Base-by-base conservation (phyloP, 192 early-diverging fungal genomes). In the Coemansia sp. region DNA sequence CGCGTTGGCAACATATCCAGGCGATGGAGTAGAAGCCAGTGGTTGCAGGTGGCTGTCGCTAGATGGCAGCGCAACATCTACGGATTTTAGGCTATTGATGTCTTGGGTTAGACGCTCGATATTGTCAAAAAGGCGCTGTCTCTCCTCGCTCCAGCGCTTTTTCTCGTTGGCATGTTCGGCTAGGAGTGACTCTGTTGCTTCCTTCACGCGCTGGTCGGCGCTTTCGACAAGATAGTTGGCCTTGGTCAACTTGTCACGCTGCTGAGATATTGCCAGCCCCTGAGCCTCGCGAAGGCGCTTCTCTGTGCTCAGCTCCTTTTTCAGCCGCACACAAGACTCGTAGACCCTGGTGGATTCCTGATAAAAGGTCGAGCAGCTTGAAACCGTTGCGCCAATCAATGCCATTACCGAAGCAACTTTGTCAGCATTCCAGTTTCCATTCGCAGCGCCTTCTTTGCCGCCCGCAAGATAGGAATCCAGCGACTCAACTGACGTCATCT, bases 231-330 rank as follows among this genome's bases (percentile, higher is more conserved):
- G 41, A 56, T 60, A 63, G 22, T 20, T 64, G 15, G 72, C 72
- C 6, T 54, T 50, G 28, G 59, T n/a, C 20, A 79, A 57, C 56
- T 60, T 72, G 28, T 79, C 76, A 54, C 76, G 76, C 64, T 79
- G 76, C 63, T 79, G 70, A 17, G 66, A 45, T 28, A 79, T 79
- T n/a, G 70, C 70, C 50, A 79, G 50, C 1, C 70, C 70, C 61
- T 79, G 76, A 0, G 70, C 76, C 54, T 79, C 76, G 37, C 76
- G 76, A n/a, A 79, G 64, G 28, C 76, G 76, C 70, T 52, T 58
- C 48, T 79, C 76, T 15, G 70, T 67, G 38, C 57, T 64, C 60
- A 79, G 45, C 27, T 79, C 76, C 33, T 41, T 61, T 37, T 64
- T 63, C 44, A 67, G 59, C 31, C 58, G 76, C 20, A 33, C 20